Evolutionary conservation across 1,284 basidiomycete genomes (phyloP).

Genomic region (Cutaneotrichosporon sp.): DNA sequence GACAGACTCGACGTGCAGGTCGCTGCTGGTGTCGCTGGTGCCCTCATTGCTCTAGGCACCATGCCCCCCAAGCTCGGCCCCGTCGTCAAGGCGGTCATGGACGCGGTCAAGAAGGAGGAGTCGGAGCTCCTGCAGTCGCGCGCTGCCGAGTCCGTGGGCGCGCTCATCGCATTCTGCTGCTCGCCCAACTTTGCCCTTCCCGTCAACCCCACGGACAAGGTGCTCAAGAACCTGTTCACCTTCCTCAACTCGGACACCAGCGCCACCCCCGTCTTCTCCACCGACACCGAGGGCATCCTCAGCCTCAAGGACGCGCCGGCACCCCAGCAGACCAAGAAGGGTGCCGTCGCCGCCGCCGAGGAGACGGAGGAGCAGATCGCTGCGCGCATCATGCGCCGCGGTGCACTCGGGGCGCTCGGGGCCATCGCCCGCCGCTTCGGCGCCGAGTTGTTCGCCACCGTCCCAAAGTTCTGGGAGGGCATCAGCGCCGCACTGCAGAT

Average conservation of each 20-base stretch:
- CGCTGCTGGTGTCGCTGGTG: constrained; percentile 83
- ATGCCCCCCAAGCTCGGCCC: constrained; percentile 93
- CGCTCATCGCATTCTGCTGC: constrained; percentile 84
- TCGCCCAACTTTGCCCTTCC: constrained; percentile 62
- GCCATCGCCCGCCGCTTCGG: constrained; percentile 80
- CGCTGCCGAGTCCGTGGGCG: constrained; percentile 81
- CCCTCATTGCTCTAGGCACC: constrained; percentile 79
- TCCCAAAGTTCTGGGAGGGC: constrained; percentile 93
- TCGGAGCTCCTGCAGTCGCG: constrained; percentile 87
- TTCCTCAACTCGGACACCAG: constrained; percentile 92
- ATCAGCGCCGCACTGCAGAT: constrained; percentile 71
- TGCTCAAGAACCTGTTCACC: constrained; percentile 95
- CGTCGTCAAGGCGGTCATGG: constrained; percentile 96
- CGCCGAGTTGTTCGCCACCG: constrained; percentile 66
- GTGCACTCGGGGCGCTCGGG: constrained; percentile 80
- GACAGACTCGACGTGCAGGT: constrained; percentile 84
- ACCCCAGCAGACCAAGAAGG: constrained; percentile 53
- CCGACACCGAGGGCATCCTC: constrained; percentile 72
- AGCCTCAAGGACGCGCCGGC: constrained; percentile 62
- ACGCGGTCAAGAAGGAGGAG: constrained; percentile 95
- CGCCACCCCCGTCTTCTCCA: constrained; percentile 81
- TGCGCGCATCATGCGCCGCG: constrained; percentile 63
- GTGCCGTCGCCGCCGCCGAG: constrained; percentile 40
- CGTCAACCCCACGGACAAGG: constrained; percentile 77
- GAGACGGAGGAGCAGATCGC: constrained; percentile 58